These are phyloP conservation scores for Fraxinus floribunda DNA, from an alignment of 305 asterid genomes.

Conservation along the genomic window DNA sequence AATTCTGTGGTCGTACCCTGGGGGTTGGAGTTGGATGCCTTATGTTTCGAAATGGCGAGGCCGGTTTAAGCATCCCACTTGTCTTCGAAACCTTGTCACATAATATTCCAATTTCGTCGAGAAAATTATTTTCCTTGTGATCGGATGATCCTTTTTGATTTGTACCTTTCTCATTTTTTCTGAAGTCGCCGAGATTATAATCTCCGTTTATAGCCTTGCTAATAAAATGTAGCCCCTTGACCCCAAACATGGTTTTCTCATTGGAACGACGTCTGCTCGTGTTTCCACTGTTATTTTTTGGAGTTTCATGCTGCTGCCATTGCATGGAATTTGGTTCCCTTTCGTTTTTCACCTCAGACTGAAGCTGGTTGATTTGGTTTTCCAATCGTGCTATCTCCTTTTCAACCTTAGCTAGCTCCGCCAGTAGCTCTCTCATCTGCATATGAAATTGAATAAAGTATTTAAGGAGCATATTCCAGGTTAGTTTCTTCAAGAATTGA, in stretches of 20 bases:
- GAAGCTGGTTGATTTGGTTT: constrained; percentile 60
- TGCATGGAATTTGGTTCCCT: constrained; percentile 38
- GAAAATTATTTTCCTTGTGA: constrained; percentile 34
- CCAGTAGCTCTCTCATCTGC: constrained; percentile 66
- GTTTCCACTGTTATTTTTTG: constrained; percentile 8
- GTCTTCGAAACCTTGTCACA: constrained; percentile 42
- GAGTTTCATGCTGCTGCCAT: constrained; percentile 24
- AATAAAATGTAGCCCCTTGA: constrained; percentile 75
- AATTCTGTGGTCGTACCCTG: constrained; percentile 38
- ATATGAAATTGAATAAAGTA: background rate
- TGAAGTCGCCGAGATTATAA: constrained; percentile 52
- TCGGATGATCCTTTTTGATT: constrained; percentile 28
- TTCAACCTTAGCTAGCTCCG: constrained; percentile 71
- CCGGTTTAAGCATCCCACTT: constrained; percentile 38
- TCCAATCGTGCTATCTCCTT: constrained; percentile 64
- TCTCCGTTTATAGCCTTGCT: constrained; percentile 85
- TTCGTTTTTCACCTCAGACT: constrained; percentile 43
- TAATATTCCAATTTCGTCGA: constrained; percentile 34
- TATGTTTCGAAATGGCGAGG: constrained; percentile 63
- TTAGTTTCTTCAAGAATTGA: background rate
- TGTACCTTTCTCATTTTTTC: constrained; percentile 31
- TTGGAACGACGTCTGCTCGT: constrained; percentile 26
- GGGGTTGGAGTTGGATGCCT: constrained; percentile 55
- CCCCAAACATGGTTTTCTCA: constrained; percentile 51
- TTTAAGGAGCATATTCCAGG: background rate